Base-by-base conservation (phyloP, 306 rosid genomes). In the Hylodesmum podocarpum region DNA sequence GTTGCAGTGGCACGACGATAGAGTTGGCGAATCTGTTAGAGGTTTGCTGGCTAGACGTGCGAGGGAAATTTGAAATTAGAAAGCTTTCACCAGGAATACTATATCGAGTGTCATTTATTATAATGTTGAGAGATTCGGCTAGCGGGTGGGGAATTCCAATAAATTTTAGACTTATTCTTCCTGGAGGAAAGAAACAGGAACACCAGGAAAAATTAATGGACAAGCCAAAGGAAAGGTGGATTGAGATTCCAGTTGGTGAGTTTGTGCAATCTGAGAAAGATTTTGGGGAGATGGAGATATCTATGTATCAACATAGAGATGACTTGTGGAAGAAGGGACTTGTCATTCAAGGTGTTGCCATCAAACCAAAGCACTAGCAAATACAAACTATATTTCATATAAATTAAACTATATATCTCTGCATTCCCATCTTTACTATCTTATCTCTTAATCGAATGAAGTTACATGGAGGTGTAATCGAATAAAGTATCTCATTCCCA, bases 31-130 rank as follows among this genome's bases (percentile, higher is more conserved):
- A 87, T 57, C 87, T 94, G 72, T 3, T 66, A 39, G 49, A 11
- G 3, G 97, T 88, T 18, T 92, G 98, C 19, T 90, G 97, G 97
- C 83, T 94, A 6, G 91, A 90, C 81, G 82, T 89, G 50, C 70
- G 55, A 36, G 98, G 92, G 64, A 89, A 86, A 73, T 82, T 94
- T 22, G 84, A 92, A 10, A 83, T 85, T 4, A 16, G 69, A 51
- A 84, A 79, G 78, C 92, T 94, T 43, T 74, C 95, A 31, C 89
- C 93, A 0, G 87, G 92, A 64, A 66, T 75, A 18, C 13, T 44
- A 4, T 92, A 92, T 43, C 76, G 85, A 80, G 89, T 87, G 8
- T 79, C 78, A 18, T 86, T 90, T 55, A 58, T 81, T 58, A 65
- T 88, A 19, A 94, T 75, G 97, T 34, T 91, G 78, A 89, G 78